Evolutionary conservation across 371 early-diverging fungal genomes (phyloP), one percentile per base, ranked within the genome.

Genomic region (Mortierella sp.): DNA sequence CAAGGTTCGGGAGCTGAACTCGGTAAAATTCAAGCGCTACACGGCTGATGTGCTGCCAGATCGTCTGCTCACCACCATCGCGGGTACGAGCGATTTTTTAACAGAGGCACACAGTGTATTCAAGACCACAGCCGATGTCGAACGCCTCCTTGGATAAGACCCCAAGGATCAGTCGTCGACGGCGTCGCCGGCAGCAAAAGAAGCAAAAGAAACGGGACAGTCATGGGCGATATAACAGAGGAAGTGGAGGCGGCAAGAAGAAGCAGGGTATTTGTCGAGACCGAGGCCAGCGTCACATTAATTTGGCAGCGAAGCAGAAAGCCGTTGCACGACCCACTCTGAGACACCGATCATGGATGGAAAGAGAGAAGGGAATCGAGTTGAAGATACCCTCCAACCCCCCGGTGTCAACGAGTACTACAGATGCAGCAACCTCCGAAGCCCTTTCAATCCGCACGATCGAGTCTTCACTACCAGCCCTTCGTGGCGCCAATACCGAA

Each of bases 231-330:
- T 17, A 16, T 28, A 21, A 16, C 12, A 62, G 54, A 62, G 49
- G 55, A 13, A 62, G 54, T 14, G 40, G 49, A 4, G 46, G 40
- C 6, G 55, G 49, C 46, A 62, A 47, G 55, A 40, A 24, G 48
- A 24, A 37, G 46, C 40, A 17, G 40, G 46, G 8, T 25, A 25
- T 12, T 49, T 10, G 49, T 24, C 60, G 39, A 40, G 3, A 17
- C 16, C 39, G 34, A 34, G 46, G 53, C 44, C 45, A 52, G 25
- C 46, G 54, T 6, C 50, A n/a, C n/a, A 34, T 25, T n/a, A 62
- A 62, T 41, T 28, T 62, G n/a, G 54, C 40, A 16, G 62, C 41
- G 27, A 62, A 54, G 21, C 62, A 62, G 34, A 48, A 62, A 62
- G 62, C 62, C 17, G 61, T 53, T 19, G 46, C 46, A 9, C 61